Evolutionary conservation across 1,284 basidiomycete genomes (phyloP).

Genomic region (Papiliotrema flavescens): DNA sequence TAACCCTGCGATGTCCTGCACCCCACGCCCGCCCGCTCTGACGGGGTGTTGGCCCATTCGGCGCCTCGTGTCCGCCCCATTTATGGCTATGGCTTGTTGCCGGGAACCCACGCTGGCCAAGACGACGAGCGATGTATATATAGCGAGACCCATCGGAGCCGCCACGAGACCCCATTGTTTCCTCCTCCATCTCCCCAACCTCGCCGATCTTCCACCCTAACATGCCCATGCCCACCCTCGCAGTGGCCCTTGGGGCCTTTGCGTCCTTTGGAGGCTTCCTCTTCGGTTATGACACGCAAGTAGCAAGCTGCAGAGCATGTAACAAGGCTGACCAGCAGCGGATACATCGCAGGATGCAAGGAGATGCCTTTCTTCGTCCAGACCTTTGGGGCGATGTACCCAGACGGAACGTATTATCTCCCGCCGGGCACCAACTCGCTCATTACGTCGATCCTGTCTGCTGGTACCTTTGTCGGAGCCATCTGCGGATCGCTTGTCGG

Average conservation of each 20-base stretch:
- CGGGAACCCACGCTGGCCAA: no score
- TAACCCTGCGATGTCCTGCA: no score
- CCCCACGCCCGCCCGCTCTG: no score
- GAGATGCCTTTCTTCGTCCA: constrained; percentile 31
- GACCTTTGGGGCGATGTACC: constrained; percentile 17
- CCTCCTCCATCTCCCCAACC: no score
- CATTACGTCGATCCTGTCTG: constrained; percentile 49
- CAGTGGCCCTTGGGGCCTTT: neutral
- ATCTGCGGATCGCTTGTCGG: constrained; percentile 11
- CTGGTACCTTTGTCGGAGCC: constrained; percentile 50
- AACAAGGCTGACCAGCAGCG: neutral
- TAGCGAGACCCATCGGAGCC: no score
- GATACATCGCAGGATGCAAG: constrained; percentile 38
- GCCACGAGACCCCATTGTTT: no score
- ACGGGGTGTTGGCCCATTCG: no score
- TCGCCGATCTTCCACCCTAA: neutral
- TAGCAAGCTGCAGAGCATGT: neutral
- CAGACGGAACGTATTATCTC: neutral
- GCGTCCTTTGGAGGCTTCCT: constrained; percentile 55
- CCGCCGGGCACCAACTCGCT: constrained; percentile 23
- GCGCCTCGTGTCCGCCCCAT: no score
- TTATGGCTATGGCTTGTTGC: no score
- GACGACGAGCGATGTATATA: no score
- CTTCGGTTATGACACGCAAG: constrained; percentile 44
- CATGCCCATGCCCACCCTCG: neutral